Percentiles rank a stretch among this genome's conserved stretches.
Conservation (phyloP, 2,329 filamentous ascomycete species). For the Fusarium scirpi region DNA sequence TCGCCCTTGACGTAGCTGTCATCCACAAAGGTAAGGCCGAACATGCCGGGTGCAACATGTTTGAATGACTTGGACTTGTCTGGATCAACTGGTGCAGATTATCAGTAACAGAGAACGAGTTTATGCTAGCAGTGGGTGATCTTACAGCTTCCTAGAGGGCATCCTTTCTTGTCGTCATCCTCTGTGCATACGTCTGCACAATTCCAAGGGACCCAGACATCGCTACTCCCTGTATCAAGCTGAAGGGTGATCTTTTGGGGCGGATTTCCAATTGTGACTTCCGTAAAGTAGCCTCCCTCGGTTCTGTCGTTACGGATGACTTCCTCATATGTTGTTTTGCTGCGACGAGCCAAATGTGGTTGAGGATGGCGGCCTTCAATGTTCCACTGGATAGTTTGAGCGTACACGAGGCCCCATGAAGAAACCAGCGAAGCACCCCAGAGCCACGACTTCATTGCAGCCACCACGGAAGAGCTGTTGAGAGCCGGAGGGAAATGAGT, state of each 20-base stretch:
- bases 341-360: constrained; percentile 53
- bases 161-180: constrained; percentile 44
- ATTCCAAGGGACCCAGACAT: constrained; percentile 69
- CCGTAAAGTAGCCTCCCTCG: constrained; percentile 67
- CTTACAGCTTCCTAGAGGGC: constrained; percentile 62
- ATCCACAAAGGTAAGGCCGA: constrained; percentile 73
- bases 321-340: constrained; percentile 55
- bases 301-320: constrained; percentile 59
- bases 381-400: constrained; percentile 61
- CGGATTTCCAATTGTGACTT: constrained; percentile 68
- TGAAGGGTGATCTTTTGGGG: constrained; percentile 68
- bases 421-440: constrained; percentile 40
- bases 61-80: constrained; percentile 60
- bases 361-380: constrained; percentile 55
- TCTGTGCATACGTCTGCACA: constrained; percentile 55
- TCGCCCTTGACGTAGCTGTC: constrained; percentile 67
- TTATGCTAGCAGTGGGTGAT: constrained; percentile 15
- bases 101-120: constrained; percentile 36
- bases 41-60: constrained; percentile 57
- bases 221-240: constrained; percentile 74
- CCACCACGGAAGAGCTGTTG: constrained; percentile 6
- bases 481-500: constrained; percentile 12
- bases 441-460: constrained; percentile 45
- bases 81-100: constrained; percentile 57
- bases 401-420: constrained; percentile 40